Base-by-base conservation (phyloP, 1,139 yeast species). In the Candida sp. region DNA sequence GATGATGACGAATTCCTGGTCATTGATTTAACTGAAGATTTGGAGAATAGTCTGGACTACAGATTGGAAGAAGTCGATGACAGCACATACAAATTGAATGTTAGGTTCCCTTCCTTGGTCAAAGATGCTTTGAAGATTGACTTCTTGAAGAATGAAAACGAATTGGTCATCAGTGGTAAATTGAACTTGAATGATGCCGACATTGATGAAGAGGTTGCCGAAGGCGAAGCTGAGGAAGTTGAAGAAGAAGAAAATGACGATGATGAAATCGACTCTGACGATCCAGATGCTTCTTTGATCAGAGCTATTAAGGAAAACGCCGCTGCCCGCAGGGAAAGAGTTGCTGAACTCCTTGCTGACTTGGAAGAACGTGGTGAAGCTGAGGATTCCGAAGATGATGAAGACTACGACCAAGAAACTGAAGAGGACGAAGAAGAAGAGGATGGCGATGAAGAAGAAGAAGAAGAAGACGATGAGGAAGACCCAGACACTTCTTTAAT, bases 11-110 rank as follows among this genome's bases (percentile, higher is more conserved):
- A 73, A 48, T 63, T 67, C 51, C 70, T 68, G 48, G 63, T 77
- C 32, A 72, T 77, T 54, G 81, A 77, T 59, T 72, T 77, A 61
- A 64, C 77, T 45, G 70, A 69, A 49, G 82, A 77, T 60, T 72
- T 77, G 58, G 73, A 68, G 53, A 66, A 75, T 61, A 73, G 79
- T 49, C 77, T 75, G 57, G 82, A 77, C 61, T 77, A 78, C 60
- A 80, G 77, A 61, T 69, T 77, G 58, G 63, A 68, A 42, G 73
- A 77, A 57, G 59, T 72, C 30, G 75, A 75, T 53, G 77, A 74
- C 42, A 65, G 71, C 53, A 71, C 72, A 25, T 78, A 76, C 63
- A 74, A 73, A 58, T 71, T 77, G 59, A 69, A 65, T 55, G 66
- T 77, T 53, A 71, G 81, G 62, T 73, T 77, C 50, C 81, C 81